phyloP scores from a whole-genome alignment of 2,329 filamentous ascomycete species.

The Colletotrichum brevisporum region DNA sequence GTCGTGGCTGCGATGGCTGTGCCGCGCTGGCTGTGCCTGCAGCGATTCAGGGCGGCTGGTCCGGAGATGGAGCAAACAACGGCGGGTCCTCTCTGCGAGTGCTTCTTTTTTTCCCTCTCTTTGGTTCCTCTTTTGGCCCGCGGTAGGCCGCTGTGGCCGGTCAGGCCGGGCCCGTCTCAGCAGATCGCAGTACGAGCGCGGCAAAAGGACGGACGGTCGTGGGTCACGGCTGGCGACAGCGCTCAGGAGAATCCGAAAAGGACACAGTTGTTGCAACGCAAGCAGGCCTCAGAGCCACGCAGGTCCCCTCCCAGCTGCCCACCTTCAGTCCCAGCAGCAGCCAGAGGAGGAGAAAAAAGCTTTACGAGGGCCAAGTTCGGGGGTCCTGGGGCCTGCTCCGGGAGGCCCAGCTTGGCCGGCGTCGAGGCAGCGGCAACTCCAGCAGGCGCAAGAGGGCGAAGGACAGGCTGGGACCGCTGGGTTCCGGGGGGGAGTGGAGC shows the following conservation, averaged over 20 bases:
- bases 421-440: slow-evolving; percentile 19
- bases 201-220: slow-evolving; percentile 22
- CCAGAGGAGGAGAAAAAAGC: background rate
- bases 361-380: background rate
- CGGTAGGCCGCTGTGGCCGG: slow-evolving; percentile 28
- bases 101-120: background rate
- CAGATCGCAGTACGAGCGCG: slow-evolving; percentile 30
- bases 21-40: slow-evolving; percentile 9
- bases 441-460: slow-evolving; percentile 11
- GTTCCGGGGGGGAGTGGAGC: slow-evolving; percentile 12
- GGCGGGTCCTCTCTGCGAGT: too few species aligned
- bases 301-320: background rate
- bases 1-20: background rate
- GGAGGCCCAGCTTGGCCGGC: slow-evolving; percentile 7
- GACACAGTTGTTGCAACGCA: slow-evolving; percentile 30
- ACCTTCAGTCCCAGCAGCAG: background rate
- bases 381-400: background rate
- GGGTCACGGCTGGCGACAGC: slow-evolving; percentile 19
- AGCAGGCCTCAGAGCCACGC: slow-evolving; percentile 5
- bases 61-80: slow-evolving; percentile 9
- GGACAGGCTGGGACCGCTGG: slow-evolving; percentile 28
- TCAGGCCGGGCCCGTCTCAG: slow-evolving; percentile 27
- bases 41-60: slow-evolving; percentile 14
- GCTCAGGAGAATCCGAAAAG: slow-evolving; percentile 17
- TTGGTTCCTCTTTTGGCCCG: slow-evolving; percentile 17